A percentile compares a stretch with the other conserved stretches of the same genome.
These are phyloP conservation scores for Staphylotrichum longicolle DNA, from an alignment of 495 filamentous ascomycete genomes.

Conservation along the genomic window DNA sequence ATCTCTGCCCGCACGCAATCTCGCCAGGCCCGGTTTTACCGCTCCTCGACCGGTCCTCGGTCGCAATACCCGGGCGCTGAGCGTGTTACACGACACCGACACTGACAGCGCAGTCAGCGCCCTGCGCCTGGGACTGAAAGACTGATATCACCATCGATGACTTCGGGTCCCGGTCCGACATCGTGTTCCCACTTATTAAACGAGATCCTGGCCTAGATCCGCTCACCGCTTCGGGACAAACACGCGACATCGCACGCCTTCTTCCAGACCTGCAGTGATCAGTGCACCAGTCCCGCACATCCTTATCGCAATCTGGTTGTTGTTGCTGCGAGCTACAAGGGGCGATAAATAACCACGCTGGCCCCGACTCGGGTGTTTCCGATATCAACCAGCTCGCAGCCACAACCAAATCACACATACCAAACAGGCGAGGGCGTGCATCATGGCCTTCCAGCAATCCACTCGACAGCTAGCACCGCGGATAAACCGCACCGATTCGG, in stretches of 20 bases:
- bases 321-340: background rate
- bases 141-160: background rate
- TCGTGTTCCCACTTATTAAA: constrained; percentile 1
- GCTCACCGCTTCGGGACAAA: constrained; percentile 5
- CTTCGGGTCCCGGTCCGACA: background rate
- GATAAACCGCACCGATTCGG: constrained; percentile 37
- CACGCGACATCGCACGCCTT: background rate
- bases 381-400: background rate
- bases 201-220: constrained; percentile 10
- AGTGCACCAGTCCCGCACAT: background rate
- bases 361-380: background rate
- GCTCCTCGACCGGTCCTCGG: background rate
- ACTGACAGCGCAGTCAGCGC: background rate
- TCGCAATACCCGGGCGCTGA: background rate
- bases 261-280: background rate
- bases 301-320: background rate
- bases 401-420: background rate
- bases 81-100: background rate
- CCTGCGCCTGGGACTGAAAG: constrained; percentile 2
- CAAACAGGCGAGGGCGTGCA: constrained; percentile 10
- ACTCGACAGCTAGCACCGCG: constrained; percentile 60
- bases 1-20: background rate
- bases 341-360: background rate
- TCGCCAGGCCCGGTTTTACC: background rate
- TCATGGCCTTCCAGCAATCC: constrained; percentile 85